Base-by-base conservation (phyloP, 1,139 yeast species). In the Petasospora fabianii region DNA sequence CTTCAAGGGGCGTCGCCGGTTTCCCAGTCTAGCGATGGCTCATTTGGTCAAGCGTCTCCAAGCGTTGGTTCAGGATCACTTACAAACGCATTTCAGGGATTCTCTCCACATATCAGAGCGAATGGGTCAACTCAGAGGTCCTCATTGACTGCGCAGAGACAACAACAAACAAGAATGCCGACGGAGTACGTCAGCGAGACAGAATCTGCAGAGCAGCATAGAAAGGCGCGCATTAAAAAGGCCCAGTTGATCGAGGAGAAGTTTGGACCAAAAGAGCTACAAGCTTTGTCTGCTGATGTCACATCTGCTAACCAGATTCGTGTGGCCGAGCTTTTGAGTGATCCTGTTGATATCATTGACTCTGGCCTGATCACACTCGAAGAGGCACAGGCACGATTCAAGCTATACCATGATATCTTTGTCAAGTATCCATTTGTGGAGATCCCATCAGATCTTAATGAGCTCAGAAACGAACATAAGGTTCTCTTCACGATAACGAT, bases 401-500 rank as follows among this genome's bases (percentile, higher is more conserved):
- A 66, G 1, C 34, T 70, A 6, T 81, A 76, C 55, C 59, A 66
- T 0, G 53, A 55, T 8, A 58, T 80, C 20, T 69, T 69, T 42
- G 51, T 60, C 1, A 51, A 57, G 10, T 73, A 71, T 50, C 86
- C 88, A 3, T 69, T 81, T 34, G 71, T 85, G 14, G 69, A 65
- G 24, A 55, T 84, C 3, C 74, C 78, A 0, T 60, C 54, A 0
- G 61, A 65, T 19, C 43, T 66, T 13, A 76, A 72, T 13, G 66
- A 65, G 15, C 55, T 87, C 37, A 66, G 80, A 35, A 56, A 56
- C 8, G 61, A 69, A 2, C 71, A 69, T 37, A 95, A 95, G 3
- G 66, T 74, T 30, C 59, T 87, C 34, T 76, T 85, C 49, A 72
- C 80, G 35, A 68, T 84, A 1, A 63, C 86, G 17, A 75, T 87